These are phyloP conservation scores for Rhodofomes roseus DNA, from an alignment of 1,284 basidiomycete genomes.

Conservation along the genomic window DNA sequence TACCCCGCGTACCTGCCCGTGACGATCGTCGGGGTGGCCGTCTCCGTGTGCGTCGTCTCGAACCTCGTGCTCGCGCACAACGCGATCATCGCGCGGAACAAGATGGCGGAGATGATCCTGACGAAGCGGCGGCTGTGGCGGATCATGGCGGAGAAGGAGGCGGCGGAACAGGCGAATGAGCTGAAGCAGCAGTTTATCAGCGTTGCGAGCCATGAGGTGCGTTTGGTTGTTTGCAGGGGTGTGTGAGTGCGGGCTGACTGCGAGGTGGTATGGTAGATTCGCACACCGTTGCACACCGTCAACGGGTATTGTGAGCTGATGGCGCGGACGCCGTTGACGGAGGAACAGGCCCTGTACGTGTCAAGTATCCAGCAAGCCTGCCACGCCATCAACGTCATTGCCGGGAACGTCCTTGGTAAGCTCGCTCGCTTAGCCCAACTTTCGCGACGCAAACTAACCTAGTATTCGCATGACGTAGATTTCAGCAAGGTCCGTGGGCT, in stretches of 20 bases:
- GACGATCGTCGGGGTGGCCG: constrained; percentile 23
- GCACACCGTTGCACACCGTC: constrained; percentile 30
- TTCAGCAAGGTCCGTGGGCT: constrained; percentile 26
- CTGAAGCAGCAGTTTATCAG: constrained; percentile 32
- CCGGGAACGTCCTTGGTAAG: constrained; percentile 29
- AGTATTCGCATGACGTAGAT: constrained; percentile 11
- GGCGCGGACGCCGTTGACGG: constrained; percentile 23
- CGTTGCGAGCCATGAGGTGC: constrained; percentile 29
- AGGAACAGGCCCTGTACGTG: constrained; percentile 27
- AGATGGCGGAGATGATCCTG: constrained; percentile 30
- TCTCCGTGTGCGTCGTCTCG: constrained; percentile 27
- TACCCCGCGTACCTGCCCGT: constrained; percentile 27
- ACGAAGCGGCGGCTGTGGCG: constrained; percentile 28
- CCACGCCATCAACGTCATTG: constrained; percentile 31
- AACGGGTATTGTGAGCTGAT: constrained; percentile 30
- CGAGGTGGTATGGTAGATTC: constrained; percentile 16
- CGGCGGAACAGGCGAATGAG: constrained; percentile 29
- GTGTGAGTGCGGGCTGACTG: not conserved
- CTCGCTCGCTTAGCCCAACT: not conserved
- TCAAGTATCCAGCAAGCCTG: constrained; percentile 30
- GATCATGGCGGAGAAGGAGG: constrained; percentile 32
- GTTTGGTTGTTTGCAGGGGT: not conserved
- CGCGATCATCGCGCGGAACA: constrained; percentile 26
- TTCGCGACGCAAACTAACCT: not conserved
- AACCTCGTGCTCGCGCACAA: constrained; percentile 27